Conservation (phyloP, 208 protist genomes). For the Vickermania spadyakhi region DNA sequence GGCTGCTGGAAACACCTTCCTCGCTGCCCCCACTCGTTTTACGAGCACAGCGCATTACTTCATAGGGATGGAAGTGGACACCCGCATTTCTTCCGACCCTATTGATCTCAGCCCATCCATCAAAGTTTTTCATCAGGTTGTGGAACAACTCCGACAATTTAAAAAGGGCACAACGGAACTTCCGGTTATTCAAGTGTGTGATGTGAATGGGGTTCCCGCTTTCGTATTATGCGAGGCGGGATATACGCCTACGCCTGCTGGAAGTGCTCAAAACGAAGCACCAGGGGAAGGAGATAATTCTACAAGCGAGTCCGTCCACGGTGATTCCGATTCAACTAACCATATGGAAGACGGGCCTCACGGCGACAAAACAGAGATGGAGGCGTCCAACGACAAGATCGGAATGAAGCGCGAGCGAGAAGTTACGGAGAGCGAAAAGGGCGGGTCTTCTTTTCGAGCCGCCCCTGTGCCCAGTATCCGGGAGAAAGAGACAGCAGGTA, state of each 20-base stretch:
- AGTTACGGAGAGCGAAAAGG: neutral
- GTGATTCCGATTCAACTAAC: too few relatives aligned
- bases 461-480: neutral
- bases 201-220: conserved; percentile 47
- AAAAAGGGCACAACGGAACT: conserved; percentile 60
- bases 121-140: conserved; percentile 46
- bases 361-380: neutral
- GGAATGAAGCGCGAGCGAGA: neutral
- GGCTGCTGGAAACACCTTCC: conserved; percentile 2
- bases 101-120: conserved; percentile 70
- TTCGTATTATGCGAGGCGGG: conserved; percentile 69
- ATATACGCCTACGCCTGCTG: conserved; percentile 26
- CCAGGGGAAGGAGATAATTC: neutral
- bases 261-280: neutral
- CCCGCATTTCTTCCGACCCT: conserved; percentile 24
- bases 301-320: neutral
- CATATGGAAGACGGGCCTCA: too few relatives aligned
- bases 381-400: neutral
- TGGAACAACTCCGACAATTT: conserved; percentile 65
- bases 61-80: conserved; percentile 77
- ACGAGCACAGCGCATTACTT: conserved; percentile 62
- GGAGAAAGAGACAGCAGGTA: neutral
- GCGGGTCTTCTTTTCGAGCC: neutral
- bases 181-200: conserved; percentile 49
- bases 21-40: neutral